Evolutionary conservation across 192 early-diverging fungal species (phyloP), one percentile per base, ranked within the genome.

Genomic region (Entophlyctis helioformis): DNA sequence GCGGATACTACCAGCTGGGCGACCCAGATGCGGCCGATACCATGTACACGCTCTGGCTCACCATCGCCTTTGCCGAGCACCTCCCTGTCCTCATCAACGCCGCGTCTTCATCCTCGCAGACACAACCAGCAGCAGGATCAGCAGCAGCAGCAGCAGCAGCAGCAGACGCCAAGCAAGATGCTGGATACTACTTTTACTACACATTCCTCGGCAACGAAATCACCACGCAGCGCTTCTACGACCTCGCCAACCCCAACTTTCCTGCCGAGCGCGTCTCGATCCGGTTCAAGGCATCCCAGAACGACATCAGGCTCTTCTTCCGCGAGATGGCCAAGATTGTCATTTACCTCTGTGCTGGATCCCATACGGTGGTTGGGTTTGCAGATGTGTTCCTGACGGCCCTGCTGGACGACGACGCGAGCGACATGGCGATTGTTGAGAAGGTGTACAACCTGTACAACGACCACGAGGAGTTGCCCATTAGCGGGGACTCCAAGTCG

Each of bases 21-120:
- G n/a, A n/a, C n/a, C n/a, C n/a, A n/a, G n/a, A n/a, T n/a, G n/a
- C n/a, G n/a, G n/a, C n/a, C n/a, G 1, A 18, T 23, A 10, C 12
- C 36, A 1, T 37, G 12, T 18, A 31, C 29, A 43, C 58, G 9
- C 40, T 65, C 2, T 60, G 55, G 22, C 44, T 74, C 32, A 68
- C 68, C 1, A 63, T 71, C 23, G 65, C 67, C 5, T 74, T 74
- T 56, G 71, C 66, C 20, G 63, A 74, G 44, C 44, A 69, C 50
- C 51, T 74, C n/a, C 18, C 39, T 4, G 37, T 67, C 2, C 46
- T 67, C 23, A 18, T 24, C 23, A 36, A 52, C 23, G 40, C 21
- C 16, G 31, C 39, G 16, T 13, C 23, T 3, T 11, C 26, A 27
- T 12, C 27, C 13, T 35, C 15, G 24, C 13, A 21, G 1, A 20